Percentiles rank a stretch among this genome's conserved stretches.
Evolutionary conservation across 2,329 filamentous ascomycete species (phyloP).

Genomic region (Colletotrichum horii): DNA sequence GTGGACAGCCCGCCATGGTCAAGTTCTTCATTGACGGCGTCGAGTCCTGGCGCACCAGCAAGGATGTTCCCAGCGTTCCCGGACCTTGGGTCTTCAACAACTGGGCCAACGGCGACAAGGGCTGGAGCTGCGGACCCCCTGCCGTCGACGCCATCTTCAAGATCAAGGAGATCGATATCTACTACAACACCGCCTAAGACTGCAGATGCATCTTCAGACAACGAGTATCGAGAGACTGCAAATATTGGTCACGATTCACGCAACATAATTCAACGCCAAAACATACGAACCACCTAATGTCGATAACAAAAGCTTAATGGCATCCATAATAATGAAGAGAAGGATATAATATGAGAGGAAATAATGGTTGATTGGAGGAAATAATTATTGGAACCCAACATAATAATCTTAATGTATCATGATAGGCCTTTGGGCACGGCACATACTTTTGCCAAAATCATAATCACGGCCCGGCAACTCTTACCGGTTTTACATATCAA

Average conservation of each 20-base stretch:
- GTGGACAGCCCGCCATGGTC: constrained; percentile 21
- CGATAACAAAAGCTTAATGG: not conserved
- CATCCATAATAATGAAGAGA: not conserved
- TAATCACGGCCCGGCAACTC: not conserved
- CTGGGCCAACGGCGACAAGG: constrained; percentile 34
- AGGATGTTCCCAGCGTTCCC: constrained; percentile 27
- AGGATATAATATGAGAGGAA: not conserved
- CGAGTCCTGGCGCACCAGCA: constrained; percentile 27
- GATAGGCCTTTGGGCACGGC: not conserved
- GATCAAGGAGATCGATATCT: constrained; percentile 26
- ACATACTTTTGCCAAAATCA: not conserved
- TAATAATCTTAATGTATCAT: not conserved
- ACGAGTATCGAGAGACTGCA: not conserved
- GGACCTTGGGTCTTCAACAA: constrained; percentile 36
- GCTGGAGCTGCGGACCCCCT: constrained; percentile 33
- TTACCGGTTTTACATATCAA: not conserved
- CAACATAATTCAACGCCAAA: not conserved
- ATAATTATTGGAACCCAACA: not conserved
- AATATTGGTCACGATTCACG: not conserved
- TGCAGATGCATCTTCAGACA: not conserved
- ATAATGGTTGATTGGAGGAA: not conserved
- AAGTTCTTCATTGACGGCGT: constrained; percentile 30
- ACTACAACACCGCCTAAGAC: constrained; percentile 30
- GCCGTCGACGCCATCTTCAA: constrained; percentile 23
- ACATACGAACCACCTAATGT: not conserved